Evolutionary conservation across 148 eudicot species (phyloP), one percentile per base, ranked within the genome.

Genomic region (Nepenthes mirabilis): DNA sequence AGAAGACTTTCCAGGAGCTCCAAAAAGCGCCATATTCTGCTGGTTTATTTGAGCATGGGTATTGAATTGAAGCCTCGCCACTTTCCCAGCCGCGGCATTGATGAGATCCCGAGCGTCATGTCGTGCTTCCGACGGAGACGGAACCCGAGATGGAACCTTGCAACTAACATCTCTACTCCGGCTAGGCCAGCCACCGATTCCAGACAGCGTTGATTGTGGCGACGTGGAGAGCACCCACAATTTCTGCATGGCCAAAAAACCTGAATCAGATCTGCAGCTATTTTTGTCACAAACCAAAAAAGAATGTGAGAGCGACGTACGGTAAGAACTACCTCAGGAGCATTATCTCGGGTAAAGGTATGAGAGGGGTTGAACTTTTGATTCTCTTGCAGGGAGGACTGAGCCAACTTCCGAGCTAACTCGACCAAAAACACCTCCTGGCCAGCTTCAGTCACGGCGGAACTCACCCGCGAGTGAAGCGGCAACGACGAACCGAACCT

Each of bases 131-230:
- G 77, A 69, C 23, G 84, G 81, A 2, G 82, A 82, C 1, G 79
- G 68, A 13, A 60, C 82, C 48, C 55, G 73, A 48, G 80, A 71
- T 14, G 84, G 79, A 3, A 73, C 79, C 56, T 64, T 74, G 2
- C 80, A 79, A 55, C 81, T 73, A 1, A 77, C 75, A 52, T 73
- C 71, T 45, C 74, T 62, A 62, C 77, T 68, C 14, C 75, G 65
- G 37, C 36, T 62, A 3, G 72, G 50, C 77, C 74, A 79, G 49
- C 58, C 55, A 10, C 75, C 75, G 36, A 67, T 47, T 5, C 80
- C 80, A 48, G 67, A n/a, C 2, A 86, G 64, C 1, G 89, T 86
- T 34, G 94, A 86, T 59, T 86, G 94, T 0, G 94, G 94, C 9
- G 94, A 83, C 5, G 81, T 69, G 6, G 82, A 79, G 14, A 70